Percentiles rank a stretch among this genome's conserved stretches.
phyloP scores from a whole-genome alignment of 345 rosid genomes.

The Cardamine chenopodiifolia region DNA sequence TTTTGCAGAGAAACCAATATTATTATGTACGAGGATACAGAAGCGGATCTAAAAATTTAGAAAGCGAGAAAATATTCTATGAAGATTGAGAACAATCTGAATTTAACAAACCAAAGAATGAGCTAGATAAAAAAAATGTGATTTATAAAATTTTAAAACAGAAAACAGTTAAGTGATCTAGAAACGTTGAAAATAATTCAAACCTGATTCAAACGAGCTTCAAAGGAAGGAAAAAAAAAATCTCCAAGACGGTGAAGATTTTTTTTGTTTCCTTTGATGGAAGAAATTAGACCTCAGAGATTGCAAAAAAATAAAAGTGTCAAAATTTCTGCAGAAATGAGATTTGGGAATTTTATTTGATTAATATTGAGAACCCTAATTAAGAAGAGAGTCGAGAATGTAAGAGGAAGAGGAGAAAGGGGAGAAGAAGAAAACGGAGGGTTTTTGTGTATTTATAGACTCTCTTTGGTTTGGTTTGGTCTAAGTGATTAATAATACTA shows the following conservation, averaged over 20 bases:
- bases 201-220: slow-evolving; percentile 33
- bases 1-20: slow-evolving; percentile 18
- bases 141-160: neutral
- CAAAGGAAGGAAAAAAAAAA: neutral
- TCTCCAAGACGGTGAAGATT: neutral
- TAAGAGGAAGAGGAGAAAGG: slow-evolving; percentile 24
- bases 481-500: neutral
- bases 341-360: neutral
- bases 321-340: neutral
- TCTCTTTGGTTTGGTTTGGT: neutral
- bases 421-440: slow-evolving; percentile 5
- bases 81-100: neutral
- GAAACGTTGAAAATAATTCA: neutral
- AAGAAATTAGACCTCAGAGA: neutral
- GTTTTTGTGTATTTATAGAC: slow-evolving; percentile 33
- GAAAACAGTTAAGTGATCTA: neutral
- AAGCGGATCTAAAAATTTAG: slow-evolving; percentile 15
- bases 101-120: neutral
- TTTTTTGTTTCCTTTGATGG: neutral
- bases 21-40: slow-evolving; percentile 31
- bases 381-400: slow-evolving; percentile 18
- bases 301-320: neutral
- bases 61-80: neutral
- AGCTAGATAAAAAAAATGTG: neutral
- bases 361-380: slow-evolving; percentile 1